Base-by-base conservation (phyloP, 2,329 filamentous ascomycete genomes). In the Fusarium globosum region DNA sequence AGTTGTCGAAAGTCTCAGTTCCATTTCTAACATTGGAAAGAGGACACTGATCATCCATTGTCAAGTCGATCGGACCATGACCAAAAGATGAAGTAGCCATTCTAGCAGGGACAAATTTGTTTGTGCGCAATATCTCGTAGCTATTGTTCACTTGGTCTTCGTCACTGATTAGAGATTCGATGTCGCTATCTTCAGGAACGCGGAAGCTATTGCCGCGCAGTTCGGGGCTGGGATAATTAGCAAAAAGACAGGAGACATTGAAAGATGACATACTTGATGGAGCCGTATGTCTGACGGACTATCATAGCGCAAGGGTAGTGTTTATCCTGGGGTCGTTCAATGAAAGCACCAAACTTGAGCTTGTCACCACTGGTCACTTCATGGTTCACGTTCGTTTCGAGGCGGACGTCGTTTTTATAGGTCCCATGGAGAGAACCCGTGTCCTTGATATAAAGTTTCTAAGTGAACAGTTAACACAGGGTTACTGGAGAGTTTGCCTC, bases 361-460 rank as follows among this genome's bases (percentile, higher is more conserved):
- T 65, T 65, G 39, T 85, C 83, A 23, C 80, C 81, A 5, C 67
- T 68, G 7, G 36, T 18, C 1, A 85, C 35, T 9, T 61, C 59
- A 10, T 74, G 69, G 2, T 59, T 36, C 21, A 72, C 59, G 14
- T 76, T 59, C 14, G 28, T 49, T 13, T 23, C 52, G 46, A 33
- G 52, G 41, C 15, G 84, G 66, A 26, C 65, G 71, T 80, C 73
- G 61, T 86, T 88, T 46, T 85, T 71, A 43, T 81, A 88, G 1
- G 88, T 89, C 2, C 88, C 88, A 65, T 90, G 88, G 4, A 89
- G 83, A 1, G 88, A 89, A 4, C 82, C 81, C 2, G 80, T 76
- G 61, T 90, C 88, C 35, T 78, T 81, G 42, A 90, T 77, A 46
- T 79, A 81, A 1, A 89, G 76, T 30, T 77, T 78, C 88, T 89